These are phyloP conservation scores for Cladophialophora exuberans DNA, from an alignment of 2,329 filamentous ascomycete species.

Conservation along the genomic window DNA sequence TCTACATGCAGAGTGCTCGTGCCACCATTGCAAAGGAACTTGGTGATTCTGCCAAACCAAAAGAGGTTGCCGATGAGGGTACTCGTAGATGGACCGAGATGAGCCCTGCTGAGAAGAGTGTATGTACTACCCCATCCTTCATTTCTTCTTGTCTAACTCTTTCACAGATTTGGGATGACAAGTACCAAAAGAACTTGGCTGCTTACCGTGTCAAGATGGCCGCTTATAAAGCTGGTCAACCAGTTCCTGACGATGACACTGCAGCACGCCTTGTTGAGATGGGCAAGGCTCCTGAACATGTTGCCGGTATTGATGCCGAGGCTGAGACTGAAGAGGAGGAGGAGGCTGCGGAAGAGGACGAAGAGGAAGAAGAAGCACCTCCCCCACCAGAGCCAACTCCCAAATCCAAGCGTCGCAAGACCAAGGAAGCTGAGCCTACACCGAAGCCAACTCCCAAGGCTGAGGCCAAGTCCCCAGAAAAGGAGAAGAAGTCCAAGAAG, in stretches of 20 bases:
- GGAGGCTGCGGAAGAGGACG: conserved; percentile 39
- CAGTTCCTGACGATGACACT: conserved; percentile 47
- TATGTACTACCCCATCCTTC: conserved; percentile 40
- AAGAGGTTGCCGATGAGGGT: conserved; percentile 84
- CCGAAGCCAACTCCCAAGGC: conserved; percentile 44
- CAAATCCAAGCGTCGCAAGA: conserved; percentile 49
- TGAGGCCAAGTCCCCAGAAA: conserved; percentile 40
- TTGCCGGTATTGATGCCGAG: conserved; percentile 33
- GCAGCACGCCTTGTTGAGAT: conserved; percentile 50
- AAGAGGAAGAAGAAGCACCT: conserved; percentile 40
- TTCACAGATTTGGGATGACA: conserved; percentile 55
- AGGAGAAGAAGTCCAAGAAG: conserved; percentile 51
- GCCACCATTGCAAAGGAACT: conserved; percentile 79
- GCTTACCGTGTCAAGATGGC: conserved; percentile 60
- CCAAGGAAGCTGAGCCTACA: conserved; percentile 40
- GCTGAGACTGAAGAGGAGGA: conserved; percentile 41
- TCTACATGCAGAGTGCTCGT: conserved; percentile 89
- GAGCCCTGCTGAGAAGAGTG: conserved; percentile 71
- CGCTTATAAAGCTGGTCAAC: conserved; percentile 59
- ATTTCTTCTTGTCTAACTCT: conserved; percentile 11
- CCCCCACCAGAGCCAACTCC: conserved; percentile 47
- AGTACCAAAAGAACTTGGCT: conserved; percentile 62
- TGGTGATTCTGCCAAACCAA: conserved; percentile 74
- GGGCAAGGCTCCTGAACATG: conserved; percentile 32
- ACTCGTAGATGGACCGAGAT: conserved; percentile 84